These are phyloP conservation scores for Chlorella sorokiniana DNA, from an alignment of 139 green algal genomes.

Conservation along the genomic window DNA sequence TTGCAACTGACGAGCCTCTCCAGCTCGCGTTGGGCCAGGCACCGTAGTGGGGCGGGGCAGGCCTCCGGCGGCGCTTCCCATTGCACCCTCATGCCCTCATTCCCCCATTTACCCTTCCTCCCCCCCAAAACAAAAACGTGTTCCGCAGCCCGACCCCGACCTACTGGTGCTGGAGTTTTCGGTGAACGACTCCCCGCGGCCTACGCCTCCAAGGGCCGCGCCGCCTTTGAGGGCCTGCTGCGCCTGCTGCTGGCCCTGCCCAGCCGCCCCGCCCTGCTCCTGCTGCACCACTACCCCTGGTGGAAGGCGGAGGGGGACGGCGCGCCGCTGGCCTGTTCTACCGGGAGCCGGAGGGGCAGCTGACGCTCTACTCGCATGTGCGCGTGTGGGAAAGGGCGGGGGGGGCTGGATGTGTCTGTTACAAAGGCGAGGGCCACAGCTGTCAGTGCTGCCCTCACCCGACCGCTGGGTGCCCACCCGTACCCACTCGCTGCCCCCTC, in stretches of 20 bases:
- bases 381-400: neutral
- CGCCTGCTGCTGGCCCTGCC: slow-evolving; percentile 16
- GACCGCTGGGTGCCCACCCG: too few species aligned
- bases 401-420: neutral
- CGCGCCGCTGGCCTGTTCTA: slow-evolving; percentile 6
- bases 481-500: too few species aligned
- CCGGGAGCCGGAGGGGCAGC: slow-evolving; percentile 21
- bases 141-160: neutral
- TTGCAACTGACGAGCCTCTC: too few species aligned
- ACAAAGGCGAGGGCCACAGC: neutral
- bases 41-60: too few species aligned
- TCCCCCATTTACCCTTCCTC: neutral
- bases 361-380: neutral
- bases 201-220: neutral
- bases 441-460: neutral
- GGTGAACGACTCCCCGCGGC: neutral
- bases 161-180: slow-evolving; percentile 1
- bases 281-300: slow-evolving; percentile 28
- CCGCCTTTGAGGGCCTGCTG: slow-evolving; percentile 7
- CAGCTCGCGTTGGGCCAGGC: too few species aligned
- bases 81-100: neutral
- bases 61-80: too few species aligned
- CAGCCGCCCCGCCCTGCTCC: neutral
- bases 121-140: neutral
- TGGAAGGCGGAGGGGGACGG: slow-evolving; percentile 15